phyloP scores from a whole-genome alignment of 768 basidiomycete species.

The Daedaleopsis nitida region DNA sequence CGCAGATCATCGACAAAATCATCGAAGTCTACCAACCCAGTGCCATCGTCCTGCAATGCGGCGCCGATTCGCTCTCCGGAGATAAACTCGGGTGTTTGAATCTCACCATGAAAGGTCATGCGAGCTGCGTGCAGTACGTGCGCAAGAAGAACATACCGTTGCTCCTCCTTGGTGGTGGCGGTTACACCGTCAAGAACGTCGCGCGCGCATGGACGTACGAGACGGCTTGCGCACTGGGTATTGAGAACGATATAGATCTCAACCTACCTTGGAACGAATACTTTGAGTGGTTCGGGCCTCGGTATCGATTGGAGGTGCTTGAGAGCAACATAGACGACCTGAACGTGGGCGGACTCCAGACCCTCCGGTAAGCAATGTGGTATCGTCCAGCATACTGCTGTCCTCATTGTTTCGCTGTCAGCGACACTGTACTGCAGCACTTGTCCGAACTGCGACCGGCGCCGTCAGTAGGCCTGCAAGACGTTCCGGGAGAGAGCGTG shows the following conservation, averaged over 20 bases:
- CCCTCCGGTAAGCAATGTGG: slow-evolving; percentile 60
- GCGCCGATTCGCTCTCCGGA: slow-evolving; percentile 92
- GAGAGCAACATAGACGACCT: slow-evolving; percentile 95
- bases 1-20: slow-evolving; percentile 78
- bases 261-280: slow-evolving; percentile 87
- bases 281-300: slow-evolving; percentile 97
- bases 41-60: slow-evolving; percentile 91
- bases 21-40: slow-evolving; percentile 88
- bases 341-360: slow-evolving; percentile 79
- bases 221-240: slow-evolving; percentile 93
- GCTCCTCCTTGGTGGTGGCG: slow-evolving; percentile 92
- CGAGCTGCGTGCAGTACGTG: slow-evolving; percentile 86
- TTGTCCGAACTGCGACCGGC: slow-evolving; percentile 65
- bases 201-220: slow-evolving; percentile 96
- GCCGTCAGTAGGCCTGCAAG: slow-evolving; percentile 86
- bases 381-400: too few relatives aligned
- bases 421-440: slow-evolving; percentile 43
- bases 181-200: slow-evolving; percentile 97
- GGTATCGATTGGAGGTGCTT: slow-evolving; percentile 89
- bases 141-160: slow-evolving; percentile 82
- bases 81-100: slow-evolving; percentile 98
- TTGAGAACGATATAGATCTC: slow-evolving; percentile 74
- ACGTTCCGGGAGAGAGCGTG: slow-evolving; percentile 74
- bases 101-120: slow-evolving; percentile 93
- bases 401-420: neutral